Evolutionary conservation across 106 monocot species (phyloP).

Genomic region (Allium cepa): DNA sequence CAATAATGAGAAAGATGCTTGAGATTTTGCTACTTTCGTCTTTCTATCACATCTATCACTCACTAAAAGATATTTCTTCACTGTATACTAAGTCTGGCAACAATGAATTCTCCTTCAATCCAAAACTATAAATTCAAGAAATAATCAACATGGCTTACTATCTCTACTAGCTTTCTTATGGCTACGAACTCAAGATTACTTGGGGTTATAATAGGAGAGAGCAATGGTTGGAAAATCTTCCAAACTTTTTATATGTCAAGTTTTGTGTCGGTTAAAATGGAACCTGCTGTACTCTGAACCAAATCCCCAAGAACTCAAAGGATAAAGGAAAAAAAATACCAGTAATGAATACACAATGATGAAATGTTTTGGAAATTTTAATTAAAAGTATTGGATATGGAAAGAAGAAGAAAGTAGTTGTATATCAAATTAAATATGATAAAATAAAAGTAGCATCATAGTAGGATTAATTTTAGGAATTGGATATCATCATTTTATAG

Average conservation of each 20-base stretch:
- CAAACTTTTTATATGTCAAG: slow-evolving; percentile 55
- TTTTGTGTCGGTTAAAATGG: no score
- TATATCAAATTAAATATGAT: no score
- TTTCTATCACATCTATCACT: slow-evolving; percentile 34
- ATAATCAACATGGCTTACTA: slow-evolving; percentile 60
- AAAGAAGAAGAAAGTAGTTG: no score
- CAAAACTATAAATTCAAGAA: slow-evolving; percentile 34
- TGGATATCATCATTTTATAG: no score
- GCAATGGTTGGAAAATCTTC: slow-evolving; percentile 61
- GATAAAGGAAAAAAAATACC: no score
- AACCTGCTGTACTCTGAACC: no score
- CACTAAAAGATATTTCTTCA: slow-evolving; percentile 39
- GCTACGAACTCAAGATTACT: slow-evolving; percentile 64
- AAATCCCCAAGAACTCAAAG: no score
- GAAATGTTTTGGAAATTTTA: no score
- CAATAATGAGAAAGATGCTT: slow-evolving; percentile 60
- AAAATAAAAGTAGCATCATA: no score
- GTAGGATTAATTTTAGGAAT: no score
- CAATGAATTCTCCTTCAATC: slow-evolving; percentile 29
- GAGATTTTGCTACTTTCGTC: slow-evolving; percentile 64
- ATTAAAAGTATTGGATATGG: no score
- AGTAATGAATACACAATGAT: no score
- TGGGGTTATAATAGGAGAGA: slow-evolving; percentile 84
- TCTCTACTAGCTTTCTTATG: slow-evolving; percentile 50
- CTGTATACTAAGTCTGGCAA: slow-evolving; percentile 54